Conservation (phyloP, 2,329 filamentous ascomycete genomes). For the Hymenoscyphus salicellus region DNA sequence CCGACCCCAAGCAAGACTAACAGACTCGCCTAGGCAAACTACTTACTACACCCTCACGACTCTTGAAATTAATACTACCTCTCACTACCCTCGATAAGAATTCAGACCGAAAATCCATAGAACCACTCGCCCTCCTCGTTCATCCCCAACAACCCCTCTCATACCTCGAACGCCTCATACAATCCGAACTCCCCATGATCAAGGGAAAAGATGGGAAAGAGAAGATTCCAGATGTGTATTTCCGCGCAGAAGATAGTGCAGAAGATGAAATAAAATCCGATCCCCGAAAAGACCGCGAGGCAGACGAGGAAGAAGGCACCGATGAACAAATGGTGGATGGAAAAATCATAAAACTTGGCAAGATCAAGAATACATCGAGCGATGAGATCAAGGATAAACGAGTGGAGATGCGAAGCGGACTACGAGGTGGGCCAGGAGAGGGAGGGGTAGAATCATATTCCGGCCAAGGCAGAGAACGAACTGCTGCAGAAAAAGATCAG, state of each 20-base stretch:
- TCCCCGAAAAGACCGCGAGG: slow-evolving; percentile 38
- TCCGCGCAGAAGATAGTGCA: slow-evolving; percentile 74
- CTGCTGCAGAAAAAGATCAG: slow-evolving; percentile 26
- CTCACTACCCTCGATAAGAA: slow-evolving; percentile 61
- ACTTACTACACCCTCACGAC: slow-evolving; percentile 73
- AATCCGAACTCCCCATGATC: slow-evolving; percentile 73
- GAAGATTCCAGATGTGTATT: slow-evolving; percentile 70
- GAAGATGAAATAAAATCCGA: slow-evolving; percentile 50
- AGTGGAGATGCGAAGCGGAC: slow-evolving; percentile 36
- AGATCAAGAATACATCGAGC: slow-evolving; percentile 30
- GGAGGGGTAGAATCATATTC: slow-evolving; percentile 68
- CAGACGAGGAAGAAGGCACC: slow-evolving; percentile 39
- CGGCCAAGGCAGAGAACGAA: slow-evolving; percentile 61
- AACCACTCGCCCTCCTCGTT: slow-evolving; percentile 78
- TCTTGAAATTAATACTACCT: slow-evolving; percentile 78
- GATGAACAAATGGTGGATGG: slow-evolving; percentile 51
- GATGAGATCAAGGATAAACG: slow-evolving; percentile 28
- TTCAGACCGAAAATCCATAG: slow-evolving; percentile 65
- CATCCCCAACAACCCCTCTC: slow-evolving; percentile 90
- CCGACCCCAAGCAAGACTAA: not conserved
- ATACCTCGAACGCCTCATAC: slow-evolving; percentile 84
- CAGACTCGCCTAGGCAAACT: slow-evolving; percentile 58
- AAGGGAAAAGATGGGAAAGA: slow-evolving; percentile 61
- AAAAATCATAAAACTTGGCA: slow-evolving; percentile 38
- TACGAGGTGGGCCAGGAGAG: slow-evolving; percentile 49